Evolutionary conservation across 208 protist species (phyloP).

Genomic region (Acanthamoeba triangularis): DNA sequence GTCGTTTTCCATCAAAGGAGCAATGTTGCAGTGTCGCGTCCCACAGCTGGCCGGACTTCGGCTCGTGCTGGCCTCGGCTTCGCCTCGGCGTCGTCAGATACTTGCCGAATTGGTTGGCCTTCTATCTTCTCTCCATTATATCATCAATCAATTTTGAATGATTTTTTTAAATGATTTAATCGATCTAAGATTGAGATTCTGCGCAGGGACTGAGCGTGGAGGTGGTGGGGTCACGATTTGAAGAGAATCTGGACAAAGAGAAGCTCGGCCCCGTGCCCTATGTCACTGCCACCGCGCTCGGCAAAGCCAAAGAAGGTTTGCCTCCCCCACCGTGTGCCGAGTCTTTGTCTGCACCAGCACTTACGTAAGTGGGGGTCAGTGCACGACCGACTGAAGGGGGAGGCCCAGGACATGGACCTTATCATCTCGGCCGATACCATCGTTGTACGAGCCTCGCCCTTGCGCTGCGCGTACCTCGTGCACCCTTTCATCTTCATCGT

Average conservation of each 20-base stretch:
- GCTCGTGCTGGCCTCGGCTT: constrained; percentile 71
- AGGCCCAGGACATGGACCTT: constrained; percentile 4
- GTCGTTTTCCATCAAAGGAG: no score
- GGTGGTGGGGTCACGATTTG: constrained; percentile 73
- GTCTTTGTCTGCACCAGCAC: neutral
- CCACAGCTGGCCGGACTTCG: neutral
- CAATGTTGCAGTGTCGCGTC: neutral
- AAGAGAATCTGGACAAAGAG: constrained; percentile 79
- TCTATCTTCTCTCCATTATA: neutral
- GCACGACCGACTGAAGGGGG: neutral
- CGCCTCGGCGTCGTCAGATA: constrained; percentile 51
- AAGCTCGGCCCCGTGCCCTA: constrained; percentile 38
- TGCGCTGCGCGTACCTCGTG: neutral
- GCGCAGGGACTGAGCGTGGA: neutral
- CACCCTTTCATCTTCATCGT: neutral
- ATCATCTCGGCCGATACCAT: constrained; percentile 85
- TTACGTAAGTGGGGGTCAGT: neutral
- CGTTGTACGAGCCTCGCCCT: constrained; percentile 8
- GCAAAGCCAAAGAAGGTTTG: constrained; percentile 71
- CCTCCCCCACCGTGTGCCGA: neutral
- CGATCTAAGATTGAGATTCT: neutral
- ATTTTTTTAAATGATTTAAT: neutral
- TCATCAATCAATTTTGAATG: neutral
- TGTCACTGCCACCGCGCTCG: constrained; percentile 53
- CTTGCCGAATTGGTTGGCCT: neutral